phyloP scores from a whole-genome alignment of 441 rosid genomes.

The Raphanus hybrid region DNA sequence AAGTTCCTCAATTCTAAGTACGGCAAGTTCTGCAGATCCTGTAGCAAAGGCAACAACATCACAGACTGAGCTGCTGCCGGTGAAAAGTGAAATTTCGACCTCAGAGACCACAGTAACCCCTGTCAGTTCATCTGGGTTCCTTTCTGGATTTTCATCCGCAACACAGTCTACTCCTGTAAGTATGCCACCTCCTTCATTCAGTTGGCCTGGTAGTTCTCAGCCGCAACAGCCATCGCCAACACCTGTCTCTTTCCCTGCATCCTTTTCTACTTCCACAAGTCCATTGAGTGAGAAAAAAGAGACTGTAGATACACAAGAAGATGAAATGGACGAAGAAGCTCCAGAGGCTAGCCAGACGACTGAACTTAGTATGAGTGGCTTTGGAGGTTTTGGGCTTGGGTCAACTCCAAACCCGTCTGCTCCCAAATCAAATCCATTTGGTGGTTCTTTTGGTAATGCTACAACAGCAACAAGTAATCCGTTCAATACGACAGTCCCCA shows the following conservation, averaged over 20 bases:
- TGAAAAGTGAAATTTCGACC: conserved; percentile 47
- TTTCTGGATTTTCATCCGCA: conserved; percentile 48
- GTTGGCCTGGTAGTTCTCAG: conserved; percentile 50
- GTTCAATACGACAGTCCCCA: conserved; percentile 61
- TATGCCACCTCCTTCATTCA: conserved; percentile 46
- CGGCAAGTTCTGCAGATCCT: conserved; percentile 40
- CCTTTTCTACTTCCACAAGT: conserved; percentile 46
- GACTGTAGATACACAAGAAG: conserved; percentile 61
- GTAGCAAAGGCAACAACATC: conserved; percentile 39
- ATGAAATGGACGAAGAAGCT: conserved; percentile 98
- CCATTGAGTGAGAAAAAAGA: conserved; percentile 51
- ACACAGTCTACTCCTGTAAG: conserved; percentile 44
- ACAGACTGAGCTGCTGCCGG: conserved; percentile 40
- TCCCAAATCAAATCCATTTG: conserved; percentile 78
- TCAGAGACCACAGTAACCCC: conserved; percentile 51
- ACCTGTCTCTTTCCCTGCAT: conserved; percentile 42
- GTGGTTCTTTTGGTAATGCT: conserved; percentile 66
- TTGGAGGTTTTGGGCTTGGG: conserved; percentile 71
- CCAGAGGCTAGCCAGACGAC: conserved; percentile 63
- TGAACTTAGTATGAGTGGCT: conserved; percentile 72
- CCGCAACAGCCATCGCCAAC: conserved; percentile 48
- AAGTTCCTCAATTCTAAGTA: conserved; percentile 36
- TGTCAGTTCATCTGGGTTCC: conserved; percentile 43
- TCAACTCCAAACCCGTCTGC: conserved; percentile 54
- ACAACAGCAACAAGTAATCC: conserved; percentile 58